Base-by-base conservation (phyloP, 2,329 filamentous ascomycete species). In the Fusarium dimerum region DNA sequence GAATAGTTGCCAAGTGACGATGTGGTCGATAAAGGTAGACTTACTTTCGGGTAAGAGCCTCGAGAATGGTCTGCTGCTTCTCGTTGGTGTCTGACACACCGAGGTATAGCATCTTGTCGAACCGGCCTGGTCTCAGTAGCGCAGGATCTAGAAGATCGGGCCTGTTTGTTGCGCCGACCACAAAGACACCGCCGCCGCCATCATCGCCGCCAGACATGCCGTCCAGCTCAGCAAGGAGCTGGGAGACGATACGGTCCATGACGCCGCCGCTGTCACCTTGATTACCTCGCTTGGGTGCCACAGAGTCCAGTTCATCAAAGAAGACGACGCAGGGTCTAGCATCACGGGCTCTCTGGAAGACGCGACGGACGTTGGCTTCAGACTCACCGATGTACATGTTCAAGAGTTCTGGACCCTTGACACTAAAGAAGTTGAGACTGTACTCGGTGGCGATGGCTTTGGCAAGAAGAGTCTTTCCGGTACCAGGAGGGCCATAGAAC, bases 371-470 rank as follows among this genome's bases (percentile, higher is more conserved):
- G 65, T 96, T 96, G 61, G 91, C 91, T 75, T 96, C 92, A 1
- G 90, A 94, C 71, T 96, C 92, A 71, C 92, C 92, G 69, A 96
- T 95, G 68, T 96, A 96, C 92, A 96, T 96, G 73, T 96, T 96
- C 45, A 96, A 85, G 62, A 96, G 74, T 72, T 96, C 92, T 0
- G 92, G 92, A 0, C 92, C 92, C 73, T 96, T 96, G 71, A 96
- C 90, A 57, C 86, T 90, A 80, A 96, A 96, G 77, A 96, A 96
- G 69, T 96, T 96, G 69, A 96, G 83, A 57, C 89, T 93, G 74
- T 95, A 96, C 69, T 96, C 92, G 1, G 92, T 96, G 0, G 92
- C 92, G 62, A 96, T 96, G 30, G 92, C 92, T 75, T 96, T 96
- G 46, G 92, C 92, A 45, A 96, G 80, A n/a, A 96, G 75, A 1